Evolutionary conservation across 2,329 filamentous ascomycete species (phyloP), one percentile per base, ranked within the genome.

Genomic region (Clarireedia sp.): DNA sequence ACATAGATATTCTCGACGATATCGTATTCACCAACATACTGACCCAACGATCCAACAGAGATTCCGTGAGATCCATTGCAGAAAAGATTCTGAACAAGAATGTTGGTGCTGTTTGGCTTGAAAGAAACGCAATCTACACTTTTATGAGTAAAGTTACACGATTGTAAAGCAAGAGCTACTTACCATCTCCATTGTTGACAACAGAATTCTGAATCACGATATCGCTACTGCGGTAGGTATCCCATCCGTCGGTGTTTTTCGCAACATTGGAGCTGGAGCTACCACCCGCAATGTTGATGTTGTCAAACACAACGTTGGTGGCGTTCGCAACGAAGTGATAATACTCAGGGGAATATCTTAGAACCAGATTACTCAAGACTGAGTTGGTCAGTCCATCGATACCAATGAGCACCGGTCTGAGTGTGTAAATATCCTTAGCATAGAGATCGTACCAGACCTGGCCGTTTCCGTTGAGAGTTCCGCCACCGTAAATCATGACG

Each of bases 1-100:
- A 86, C 78, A 62, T 83, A 81, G n/a, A 89, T 66, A 62, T 89
- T 82, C 68, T 86, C 76, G 2, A 88, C 83, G 46, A 87, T 82
- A 59, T 89, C 85, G 16, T 78, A 78, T 68, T 88, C 59, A 17
- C 63, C 64, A 17, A 59, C 62, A 64, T 89, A 88, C 68, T 89
- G 85, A 21, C 85, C 85, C 0, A 89, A 72, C 0, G 82, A 86
- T 7, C 86, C 86, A n/a, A 88, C 83, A 9, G 79, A 83, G 61
- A 89, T 87, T 40, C 86, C 86, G 64, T 89, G 85, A 3, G 82
- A 86, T 36, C 84, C 83, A 63, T 84, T 85, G 70, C 85, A 89
- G 57, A 74, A 71, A 3, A 89, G 71, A 59, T 83, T 82, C 66
- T 88, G 83, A 5, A 88, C 78, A 3, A 88, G 68, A 7, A 88